These are phyloP conservation scores for Dactylellina cionopaga DNA, from an alignment of 2,329 filamentous ascomycete genomes.

Conservation along the genomic window DNA sequence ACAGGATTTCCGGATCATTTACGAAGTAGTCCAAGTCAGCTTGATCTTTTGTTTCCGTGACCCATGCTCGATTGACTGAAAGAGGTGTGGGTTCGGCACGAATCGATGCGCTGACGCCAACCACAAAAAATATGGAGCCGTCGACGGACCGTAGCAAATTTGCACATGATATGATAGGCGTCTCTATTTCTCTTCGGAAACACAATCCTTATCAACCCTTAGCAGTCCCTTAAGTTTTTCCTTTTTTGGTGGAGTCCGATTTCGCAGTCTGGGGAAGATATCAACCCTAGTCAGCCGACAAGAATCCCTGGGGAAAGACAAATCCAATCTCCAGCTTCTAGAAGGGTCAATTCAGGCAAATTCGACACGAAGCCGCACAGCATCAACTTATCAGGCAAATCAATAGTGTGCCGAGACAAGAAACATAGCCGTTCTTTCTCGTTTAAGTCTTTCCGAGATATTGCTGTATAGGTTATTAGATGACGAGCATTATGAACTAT, in stretches of 20 bases:
- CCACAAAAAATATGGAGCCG: slow-evolving; percentile 25
- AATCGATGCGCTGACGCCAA: slow-evolving; percentile 52
- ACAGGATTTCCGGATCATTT: slow-evolving; percentile 37
- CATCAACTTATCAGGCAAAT: slow-evolving; percentile 26
- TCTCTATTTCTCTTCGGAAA: slow-evolving; percentile 41
- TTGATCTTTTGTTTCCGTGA: slow-evolving; percentile 43
- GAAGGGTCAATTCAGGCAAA: slow-evolving; percentile 50
- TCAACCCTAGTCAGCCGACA: slow-evolving; percentile 40
- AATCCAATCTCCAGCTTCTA: slow-evolving; percentile 51
- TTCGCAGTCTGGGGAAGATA: slow-evolving; percentile 53
- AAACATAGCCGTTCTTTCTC: slow-evolving; percentile 18
- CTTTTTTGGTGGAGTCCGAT: slow-evolving; percentile 50
- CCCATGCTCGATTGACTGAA: slow-evolving; percentile 40
- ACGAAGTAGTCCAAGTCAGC: slow-evolving; percentile 31
- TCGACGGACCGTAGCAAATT: slow-evolving; percentile 51
- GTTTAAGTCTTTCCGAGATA: slow-evolving; percentile 52
- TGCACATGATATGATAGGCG: slow-evolving; percentile 53
- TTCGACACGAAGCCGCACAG: slow-evolving; percentile 5
- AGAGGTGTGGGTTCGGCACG: slow-evolving; percentile 49
- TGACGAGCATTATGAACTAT: neutral
- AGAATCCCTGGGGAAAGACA: slow-evolving; percentile 40
- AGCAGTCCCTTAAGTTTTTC: slow-evolving; percentile 42
- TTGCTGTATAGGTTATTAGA: slow-evolving; percentile 31
- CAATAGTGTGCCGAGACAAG: slow-evolving; percentile 7
- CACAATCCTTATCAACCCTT: slow-evolving; percentile 51